Percentiles rank a stretch among this genome's conserved stretches.
Conservation (phyloP, 306 rosid species). For the Pterocarpus santalinus region DNA sequence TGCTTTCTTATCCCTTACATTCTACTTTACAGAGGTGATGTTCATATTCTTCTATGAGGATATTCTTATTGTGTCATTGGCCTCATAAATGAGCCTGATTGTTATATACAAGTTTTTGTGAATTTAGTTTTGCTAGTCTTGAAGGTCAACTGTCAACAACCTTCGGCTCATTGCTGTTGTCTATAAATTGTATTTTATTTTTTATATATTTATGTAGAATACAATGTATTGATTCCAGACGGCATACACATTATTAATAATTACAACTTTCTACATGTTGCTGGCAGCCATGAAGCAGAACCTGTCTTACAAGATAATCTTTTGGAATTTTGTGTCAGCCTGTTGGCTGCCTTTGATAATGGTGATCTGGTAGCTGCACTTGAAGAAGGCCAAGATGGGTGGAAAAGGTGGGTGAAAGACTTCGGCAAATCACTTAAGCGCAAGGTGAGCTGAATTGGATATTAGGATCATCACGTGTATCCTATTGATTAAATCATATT, state of each 20-base stretch:
- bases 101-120: background rate
- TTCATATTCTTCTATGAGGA: conserved; percentile 18
- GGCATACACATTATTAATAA: background rate
- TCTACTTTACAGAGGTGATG: conserved; percentile 74
- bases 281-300: conserved; percentile 84
- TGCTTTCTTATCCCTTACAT: conserved; percentile 85
- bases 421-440: conserved; percentile 89
- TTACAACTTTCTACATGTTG: conserved; percentile 38
- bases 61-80: conserved; percentile 6
- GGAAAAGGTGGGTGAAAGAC: conserved; percentile 97
- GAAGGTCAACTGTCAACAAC: background rate
- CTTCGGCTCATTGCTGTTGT: background rate
- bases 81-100: conserved; percentile 19
- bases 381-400: conserved; percentile 88
- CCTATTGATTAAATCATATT: background rate
- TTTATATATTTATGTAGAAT: background rate
- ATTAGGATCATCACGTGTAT: background rate
- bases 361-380: conserved; percentile 78
- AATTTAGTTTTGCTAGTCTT: conserved; percentile 10
- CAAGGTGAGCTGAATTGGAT: conserved; percentile 63
- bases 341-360: conserved; percentile 83
- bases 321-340: conserved; percentile 74
- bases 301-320: conserved; percentile 76
- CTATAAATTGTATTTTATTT: background rate
- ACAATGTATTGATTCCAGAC: background rate